Conservation (phyloP, 148 eudicot genomes). For the Fagopyrum homotropicum region DNA sequence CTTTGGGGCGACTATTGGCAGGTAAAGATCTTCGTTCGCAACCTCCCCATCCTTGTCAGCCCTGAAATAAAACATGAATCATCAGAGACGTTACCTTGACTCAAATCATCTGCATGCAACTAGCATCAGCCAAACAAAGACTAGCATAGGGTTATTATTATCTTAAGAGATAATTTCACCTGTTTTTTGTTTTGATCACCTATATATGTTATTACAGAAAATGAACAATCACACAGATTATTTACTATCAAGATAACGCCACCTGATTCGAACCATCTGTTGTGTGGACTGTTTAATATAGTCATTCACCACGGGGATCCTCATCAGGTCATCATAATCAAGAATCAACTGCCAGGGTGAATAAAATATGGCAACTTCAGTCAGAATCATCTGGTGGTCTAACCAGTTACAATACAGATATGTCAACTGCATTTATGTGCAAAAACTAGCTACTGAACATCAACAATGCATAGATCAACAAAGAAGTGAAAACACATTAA, state of each 20-base stretch:
- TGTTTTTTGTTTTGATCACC: too few species aligned
- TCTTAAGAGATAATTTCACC: background rate
- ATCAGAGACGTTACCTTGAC: background rate
- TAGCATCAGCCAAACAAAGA: background rate
- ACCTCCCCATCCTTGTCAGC: slow-evolving; percentile 53
- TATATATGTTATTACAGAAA: background rate
- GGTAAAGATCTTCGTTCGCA: slow-evolving; percentile 46
- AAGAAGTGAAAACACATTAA: background rate
- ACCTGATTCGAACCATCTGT: slow-evolving; percentile 45
- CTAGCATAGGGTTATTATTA: background rate
- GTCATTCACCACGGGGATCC: slow-evolving; percentile 52
- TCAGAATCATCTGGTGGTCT: background rate
- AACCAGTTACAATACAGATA: background rate
- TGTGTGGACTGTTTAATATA: slow-evolving; percentile 24
- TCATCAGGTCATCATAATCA: slow-evolving; percentile 72
- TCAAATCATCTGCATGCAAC: background rate
- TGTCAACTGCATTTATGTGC: background rate
- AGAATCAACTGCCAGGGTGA: slow-evolving; percentile 52
- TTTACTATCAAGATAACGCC: background rate
- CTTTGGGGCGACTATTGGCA: slow-evolving; percentile 72
- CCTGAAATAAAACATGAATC: slow-evolving; percentile 25
- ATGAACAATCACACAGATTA: background rate
- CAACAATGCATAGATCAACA: background rate
- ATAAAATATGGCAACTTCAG: background rate
- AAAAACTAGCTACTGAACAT: background rate